phyloP scores from a whole-genome alignment of 2,329 filamentous ascomycete species.

The Nigrograna mackinnonii region DNA sequence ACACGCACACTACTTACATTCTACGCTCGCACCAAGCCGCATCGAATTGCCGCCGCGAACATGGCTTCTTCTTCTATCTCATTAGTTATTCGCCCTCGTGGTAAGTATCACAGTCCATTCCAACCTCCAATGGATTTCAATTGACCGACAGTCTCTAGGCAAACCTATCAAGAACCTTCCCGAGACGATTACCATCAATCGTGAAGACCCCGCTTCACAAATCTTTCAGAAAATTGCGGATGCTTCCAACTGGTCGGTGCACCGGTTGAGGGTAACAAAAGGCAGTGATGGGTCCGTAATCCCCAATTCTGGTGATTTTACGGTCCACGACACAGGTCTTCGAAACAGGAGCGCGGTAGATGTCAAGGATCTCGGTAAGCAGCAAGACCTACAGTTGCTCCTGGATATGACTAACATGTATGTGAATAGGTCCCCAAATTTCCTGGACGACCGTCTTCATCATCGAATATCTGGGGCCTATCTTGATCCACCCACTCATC shows the following conservation, averaged over 20 bases:
- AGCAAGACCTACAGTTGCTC: no score
- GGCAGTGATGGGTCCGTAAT: constrained; percentile 63
- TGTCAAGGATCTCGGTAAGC: constrained; percentile 87
- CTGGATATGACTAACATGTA: neutral
- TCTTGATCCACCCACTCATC: constrained; percentile 81
- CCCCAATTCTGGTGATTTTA: constrained; percentile 57
- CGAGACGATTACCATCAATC: constrained; percentile 55
- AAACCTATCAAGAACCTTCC: constrained; percentile 66
- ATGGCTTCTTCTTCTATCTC: constrained; percentile 50
- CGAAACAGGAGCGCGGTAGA: constrained; percentile 67
- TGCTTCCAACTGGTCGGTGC: constrained; percentile 57
- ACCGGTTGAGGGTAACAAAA: constrained; percentile 67
- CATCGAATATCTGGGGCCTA: constrained; percentile 90
- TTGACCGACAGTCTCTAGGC: constrained; percentile 46
- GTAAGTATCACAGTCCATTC: constrained; percentile 27
- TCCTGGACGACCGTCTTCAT: constrained; percentile 93
- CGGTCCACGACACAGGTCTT: constrained; percentile 59
- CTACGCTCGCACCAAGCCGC: neutral
- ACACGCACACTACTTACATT: no score
- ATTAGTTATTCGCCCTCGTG: constrained; percentile 50
- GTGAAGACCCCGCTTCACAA: constrained; percentile 56
- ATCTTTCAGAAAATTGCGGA: constrained; percentile 62
- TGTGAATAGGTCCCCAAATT: constrained; percentile 77
- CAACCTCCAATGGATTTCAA: neutral
- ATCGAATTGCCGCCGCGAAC: neutral